Conservation (phyloP, 257 asterid species). For the Coffea eugenioides region DNA sequence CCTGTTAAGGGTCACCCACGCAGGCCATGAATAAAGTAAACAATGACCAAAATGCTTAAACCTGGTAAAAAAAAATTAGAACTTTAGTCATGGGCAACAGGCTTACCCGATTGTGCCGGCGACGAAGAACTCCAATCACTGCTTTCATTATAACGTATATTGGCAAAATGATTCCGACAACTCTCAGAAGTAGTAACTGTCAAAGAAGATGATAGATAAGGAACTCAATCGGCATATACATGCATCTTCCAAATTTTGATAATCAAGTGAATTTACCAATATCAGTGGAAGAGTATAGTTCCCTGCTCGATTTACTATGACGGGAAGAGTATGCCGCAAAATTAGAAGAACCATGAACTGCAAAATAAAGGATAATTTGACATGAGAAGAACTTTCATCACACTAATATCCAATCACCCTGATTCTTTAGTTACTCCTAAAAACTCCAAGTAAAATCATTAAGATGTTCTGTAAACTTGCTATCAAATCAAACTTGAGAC, state of each 20-base stretch:
- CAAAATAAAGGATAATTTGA: constrained; percentile 17
- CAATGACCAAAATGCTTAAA: not conserved
- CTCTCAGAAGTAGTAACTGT: constrained; percentile 68
- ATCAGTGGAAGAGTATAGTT: constrained; percentile 63
- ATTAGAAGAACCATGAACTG: constrained; percentile 89
- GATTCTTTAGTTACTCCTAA: not conserved
- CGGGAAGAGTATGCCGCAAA: constrained; percentile 78
- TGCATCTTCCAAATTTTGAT: constrained; percentile 1
- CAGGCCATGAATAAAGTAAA: not conserved
- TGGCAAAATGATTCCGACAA: constrained; percentile 75
- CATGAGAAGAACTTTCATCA: not conserved
- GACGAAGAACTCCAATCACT: constrained; percentile 56
- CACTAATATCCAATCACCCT: not conserved
- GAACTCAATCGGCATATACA: not conserved
- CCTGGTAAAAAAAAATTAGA: not conserved
- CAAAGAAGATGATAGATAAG: constrained; percentile 18
- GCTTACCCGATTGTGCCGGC: constrained; percentile 55
- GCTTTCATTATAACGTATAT: constrained; percentile 78
- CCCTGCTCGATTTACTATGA: constrained; percentile 62
- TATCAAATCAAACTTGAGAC: not conserved
- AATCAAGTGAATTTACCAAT: constrained; percentile 51
- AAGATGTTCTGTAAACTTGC: not conserved
- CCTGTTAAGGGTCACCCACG: constrained; percentile 35
- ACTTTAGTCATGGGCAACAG: not conserved
- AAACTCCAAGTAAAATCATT: not conserved